Evolutionary conservation across 2,329 filamentous ascomycete species (phyloP).

Genomic region (Xylaria sp.): DNA sequence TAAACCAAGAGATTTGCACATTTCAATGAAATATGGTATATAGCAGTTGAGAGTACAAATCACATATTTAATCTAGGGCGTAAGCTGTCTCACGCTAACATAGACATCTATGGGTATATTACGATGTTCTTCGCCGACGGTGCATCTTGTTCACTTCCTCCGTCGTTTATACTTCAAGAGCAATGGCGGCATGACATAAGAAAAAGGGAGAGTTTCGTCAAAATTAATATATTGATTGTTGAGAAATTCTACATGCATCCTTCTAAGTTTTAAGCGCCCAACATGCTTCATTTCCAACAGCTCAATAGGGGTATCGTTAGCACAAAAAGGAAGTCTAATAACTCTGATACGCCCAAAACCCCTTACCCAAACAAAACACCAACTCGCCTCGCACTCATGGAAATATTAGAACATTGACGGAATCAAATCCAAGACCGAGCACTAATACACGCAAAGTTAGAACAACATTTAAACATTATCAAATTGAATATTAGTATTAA

Average conservation of each 20-base stretch:
- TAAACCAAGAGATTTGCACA: background rate
- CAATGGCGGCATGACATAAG: background rate
- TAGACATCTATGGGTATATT: background rate
- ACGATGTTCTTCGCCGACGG: background rate
- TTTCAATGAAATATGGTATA: background rate
- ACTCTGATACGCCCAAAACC: background rate
- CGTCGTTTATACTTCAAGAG: background rate
- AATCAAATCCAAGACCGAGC: conserved; percentile 9
- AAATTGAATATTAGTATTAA: background rate
- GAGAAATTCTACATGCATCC: background rate
- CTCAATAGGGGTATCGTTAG: conserved; percentile 9
- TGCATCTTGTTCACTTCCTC: background rate
- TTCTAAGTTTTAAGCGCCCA: background rate
- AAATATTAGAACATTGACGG: background rate
- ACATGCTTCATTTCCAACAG: background rate
- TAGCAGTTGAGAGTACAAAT: background rate
- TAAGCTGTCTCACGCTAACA: background rate
- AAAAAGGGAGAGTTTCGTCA: background rate
- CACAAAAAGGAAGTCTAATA: conserved; percentile 19
- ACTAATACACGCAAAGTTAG: conserved; percentile 6
- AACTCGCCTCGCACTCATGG: background rate
- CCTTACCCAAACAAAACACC: background rate
- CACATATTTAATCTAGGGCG: background rate
- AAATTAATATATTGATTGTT: background rate
- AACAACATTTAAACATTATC: background rate